phyloP scores from a whole-genome alignment of 2,329 filamentous ascomycete species.

The Sclerotinia spermophila region DNA sequence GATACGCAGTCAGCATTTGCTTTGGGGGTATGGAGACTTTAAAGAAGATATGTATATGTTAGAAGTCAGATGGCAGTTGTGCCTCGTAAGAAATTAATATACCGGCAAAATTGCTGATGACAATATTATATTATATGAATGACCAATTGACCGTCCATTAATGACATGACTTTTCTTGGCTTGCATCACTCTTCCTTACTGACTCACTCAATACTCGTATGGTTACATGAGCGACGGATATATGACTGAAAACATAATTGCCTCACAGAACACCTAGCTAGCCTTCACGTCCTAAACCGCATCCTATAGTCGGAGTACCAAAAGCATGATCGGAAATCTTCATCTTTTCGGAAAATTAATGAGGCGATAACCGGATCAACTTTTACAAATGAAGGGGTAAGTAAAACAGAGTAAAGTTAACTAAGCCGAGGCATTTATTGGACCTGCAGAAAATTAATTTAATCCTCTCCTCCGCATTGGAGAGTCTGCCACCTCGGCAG shows the following conservation, averaged over 20 bases:
- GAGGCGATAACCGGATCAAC: not conserved
- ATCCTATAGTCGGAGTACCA: not conserved
- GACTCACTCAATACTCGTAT: not conserved
- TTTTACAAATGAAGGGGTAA: not conserved
- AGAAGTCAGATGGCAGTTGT: not conserved
- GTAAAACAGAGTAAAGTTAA: too few species aligned
- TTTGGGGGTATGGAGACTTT: not conserved
- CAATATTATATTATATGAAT: too few species aligned
- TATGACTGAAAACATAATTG: not conserved
- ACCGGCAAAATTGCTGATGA: conserved; percentile 1
- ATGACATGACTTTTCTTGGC: not conserved
- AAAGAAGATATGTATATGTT: conserved; percentile 1
- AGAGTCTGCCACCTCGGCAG: not conserved
- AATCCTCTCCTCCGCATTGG: conserved; percentile 2
- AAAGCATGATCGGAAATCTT: conserved; percentile 4
- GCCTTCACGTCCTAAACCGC: not conserved
- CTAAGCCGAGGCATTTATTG: conserved; percentile 1
- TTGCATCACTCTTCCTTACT: not conserved
- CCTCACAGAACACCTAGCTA: not conserved
- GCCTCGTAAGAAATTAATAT: conserved; percentile 3
- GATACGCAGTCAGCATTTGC: not conserved
- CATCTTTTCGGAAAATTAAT: not conserved
- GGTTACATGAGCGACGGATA: not conserved
- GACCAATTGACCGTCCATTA: not conserved
- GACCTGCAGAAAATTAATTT: not conserved